Evolutionary conservation across 23 red algal genomes (phyloP), one percentile per base, ranked within the genome.

Genomic region (Gracilaria caudata): DNA sequence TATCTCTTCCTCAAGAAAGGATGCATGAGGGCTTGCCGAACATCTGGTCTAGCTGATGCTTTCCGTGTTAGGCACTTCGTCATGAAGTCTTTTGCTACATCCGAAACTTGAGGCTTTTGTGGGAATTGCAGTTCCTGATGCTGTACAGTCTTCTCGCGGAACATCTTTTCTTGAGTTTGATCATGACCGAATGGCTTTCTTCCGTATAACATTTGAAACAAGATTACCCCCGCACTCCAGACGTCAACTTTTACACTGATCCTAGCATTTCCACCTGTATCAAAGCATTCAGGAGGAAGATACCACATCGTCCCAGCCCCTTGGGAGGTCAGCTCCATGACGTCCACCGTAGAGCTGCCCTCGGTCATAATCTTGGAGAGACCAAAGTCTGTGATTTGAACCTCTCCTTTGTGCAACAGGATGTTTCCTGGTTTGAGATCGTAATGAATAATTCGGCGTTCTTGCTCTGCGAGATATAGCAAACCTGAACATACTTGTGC

Each of bases 361-460:
- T 78, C 92, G 34, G 61, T 78, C 94, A 97, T 97, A 9, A 93
- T 84, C 45, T 97, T 97, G 21, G 84, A 90, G 12, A 98, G 92
- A 26, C 96, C 96, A 85, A 98, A 98, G 63, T 98, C 96, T 20
- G 96, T 95, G 34, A 98, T 98, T 78, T 92, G 92, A 23, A 92
- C 96, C 54, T 98, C 85, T 53, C 96, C 96, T 40, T 98, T 88
- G 33, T 77, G 61, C 65, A 94, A 58, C n/a, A 98, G 82, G 56
- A 98, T 98, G 64, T 98, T 98, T 19, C 92, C 96, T 6, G 96
- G 96, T 54, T 98, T 98, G 40, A 98, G 84, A 84, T 98, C 96
- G 86, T 95, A 95, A 87, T 98, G 96, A 75, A 98, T 95, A 61
- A 98, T 90, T 38, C 92, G 79, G 29, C 82, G 54, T 39, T 79